Evolutionary conservation across 2,329 filamentous ascomycete species (phyloP).

Genomic region (Colletotrichum filicis): DNA sequence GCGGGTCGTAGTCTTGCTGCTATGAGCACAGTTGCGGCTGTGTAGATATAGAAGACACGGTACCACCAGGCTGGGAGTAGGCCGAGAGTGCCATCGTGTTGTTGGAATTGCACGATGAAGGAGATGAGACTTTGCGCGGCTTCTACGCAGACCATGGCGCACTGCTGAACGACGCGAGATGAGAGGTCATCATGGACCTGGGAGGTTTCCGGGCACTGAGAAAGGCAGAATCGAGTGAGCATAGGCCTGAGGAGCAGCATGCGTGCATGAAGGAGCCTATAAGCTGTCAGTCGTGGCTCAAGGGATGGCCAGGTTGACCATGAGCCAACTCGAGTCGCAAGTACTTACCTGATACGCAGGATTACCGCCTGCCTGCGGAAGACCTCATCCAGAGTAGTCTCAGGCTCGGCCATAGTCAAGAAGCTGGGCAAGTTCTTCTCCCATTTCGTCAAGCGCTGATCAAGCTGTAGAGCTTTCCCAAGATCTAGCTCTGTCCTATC

Average conservation of each 20-base stretch:
- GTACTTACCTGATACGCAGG: slow-evolving; percentile 45
- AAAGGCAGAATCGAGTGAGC: slow-evolving; percentile 45
- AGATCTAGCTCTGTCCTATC: slow-evolving; percentile 38
- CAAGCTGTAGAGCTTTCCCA: slow-evolving; percentile 44
- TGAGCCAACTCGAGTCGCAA: too few relatives aligned
- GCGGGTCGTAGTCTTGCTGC: slow-evolving; percentile 48
- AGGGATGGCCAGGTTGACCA: too few relatives aligned
- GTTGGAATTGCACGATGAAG: slow-evolving; percentile 43
- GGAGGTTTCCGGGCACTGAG: slow-evolving; percentile 34
- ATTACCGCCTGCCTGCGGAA: slow-evolving; percentile 45
- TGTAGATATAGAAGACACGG: slow-evolving; percentile 50
- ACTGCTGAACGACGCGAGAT: slow-evolving; percentile 44
- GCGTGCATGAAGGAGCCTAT: slow-evolving; percentile 47
- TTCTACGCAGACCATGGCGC: slow-evolving; percentile 47
- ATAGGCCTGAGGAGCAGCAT: slow-evolving; percentile 47
- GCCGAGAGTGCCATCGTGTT: slow-evolving; percentile 44
- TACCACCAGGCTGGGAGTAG: slow-evolving; percentile 53
- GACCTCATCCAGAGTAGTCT: slow-evolving; percentile 40
- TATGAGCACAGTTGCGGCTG: slow-evolving; percentile 48
- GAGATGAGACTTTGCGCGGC: slow-evolving; percentile 47
- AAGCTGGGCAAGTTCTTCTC: slow-evolving; percentile 42
- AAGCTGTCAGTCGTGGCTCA: background rate
- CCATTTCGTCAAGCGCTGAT: slow-evolving; percentile 45
- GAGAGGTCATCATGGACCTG: slow-evolving; percentile 38
- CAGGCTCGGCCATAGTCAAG: slow-evolving; percentile 37